Evolutionary conservation across 208 protist genomes (phyloP), one percentile per base, ranked within the genome.

Genomic region (Strigomonas culicis): DNA sequence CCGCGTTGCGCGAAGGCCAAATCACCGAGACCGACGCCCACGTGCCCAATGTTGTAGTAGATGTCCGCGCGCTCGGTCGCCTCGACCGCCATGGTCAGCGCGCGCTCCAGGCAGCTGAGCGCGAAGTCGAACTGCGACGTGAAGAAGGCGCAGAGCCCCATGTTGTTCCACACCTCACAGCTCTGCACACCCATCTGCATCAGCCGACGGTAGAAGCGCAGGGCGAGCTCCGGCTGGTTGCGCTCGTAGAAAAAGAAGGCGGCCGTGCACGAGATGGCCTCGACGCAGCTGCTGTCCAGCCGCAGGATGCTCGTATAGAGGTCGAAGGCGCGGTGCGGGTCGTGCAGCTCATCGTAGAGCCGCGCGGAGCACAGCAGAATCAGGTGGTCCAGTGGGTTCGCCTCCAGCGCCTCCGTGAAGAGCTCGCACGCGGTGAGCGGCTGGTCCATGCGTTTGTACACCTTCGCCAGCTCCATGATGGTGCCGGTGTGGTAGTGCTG

Each of bases 21-120:
- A 66, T 98, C 96, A 44, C 97, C 96, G 30, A 98, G 82, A 21
- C 86, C 79, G 61, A 98, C 87, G 3, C 91, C 93, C 19, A 98
- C 77, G 67, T 98, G 93, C 7, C 94, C 94, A 63, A 99, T 90
- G 76, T 99, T 99, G 77, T 97, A 99, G 94, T 94, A 98, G 25
- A 98, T 76, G 66, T 98, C 92, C 7, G 94, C 80, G 17, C 76
- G 71, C 62, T 80, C 63, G 24, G 75, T 70, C 57, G 92, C 84
- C 22, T 97, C 84, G 24, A 64, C 63, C 56, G 87, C 85, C 21
- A 84, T 63, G n/a, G 69, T 62, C 24, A 98, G 60, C 19, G 92
- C 93, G 6, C 84, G 76, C 59, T 97, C 91, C 31, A 99, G 89
- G 70, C 93, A 98, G 65, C 76, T 84, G 8, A 99, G 82, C 17